Evolutionary conservation across 257 asterid genomes (phyloP).

Genomic region (Marsdenia floribunda): DNA sequence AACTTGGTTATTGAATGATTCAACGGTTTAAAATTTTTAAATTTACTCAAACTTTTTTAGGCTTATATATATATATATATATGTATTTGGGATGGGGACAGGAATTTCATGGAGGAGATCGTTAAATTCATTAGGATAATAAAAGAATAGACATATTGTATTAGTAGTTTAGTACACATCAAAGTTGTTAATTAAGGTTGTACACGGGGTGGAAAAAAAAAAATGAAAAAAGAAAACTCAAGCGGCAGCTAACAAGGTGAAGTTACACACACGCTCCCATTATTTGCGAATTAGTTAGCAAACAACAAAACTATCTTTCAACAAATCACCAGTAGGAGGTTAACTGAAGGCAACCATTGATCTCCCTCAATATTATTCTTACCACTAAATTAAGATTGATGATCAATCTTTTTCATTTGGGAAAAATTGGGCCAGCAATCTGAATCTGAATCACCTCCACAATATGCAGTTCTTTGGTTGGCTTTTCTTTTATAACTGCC

Average conservation of each 20-base stretch:
- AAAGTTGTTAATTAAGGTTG: slow-evolving; percentile 17
- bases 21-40: no score
- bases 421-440: slow-evolving; percentile 27
- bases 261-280: background rate
- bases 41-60: no score
- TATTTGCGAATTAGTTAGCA: slow-evolving; percentile 15
- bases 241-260: slow-evolving; percentile 36
- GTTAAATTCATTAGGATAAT: no score
- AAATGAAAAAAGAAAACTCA: background rate
- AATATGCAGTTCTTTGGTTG: background rate
- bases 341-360: slow-evolving; percentile 13
- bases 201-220: background rate
- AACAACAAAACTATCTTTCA: background rate
- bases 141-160: no score
- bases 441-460: slow-evolving; percentile 8
- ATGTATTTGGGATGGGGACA: no score
- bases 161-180: slow-evolving; percentile 1
- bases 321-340: slow-evolving; percentile 20
- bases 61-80: no score
- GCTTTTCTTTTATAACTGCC: background rate
- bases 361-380: background rate
- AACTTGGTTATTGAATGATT: no score
- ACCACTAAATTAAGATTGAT: background rate
- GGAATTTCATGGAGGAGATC: no score
- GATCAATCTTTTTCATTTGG: background rate